Evolutionary conservation across 78 protist genomes (phyloP), one percentile per base, ranked within the genome.

Genomic region (Pigoraptor vietnamica): DNA sequence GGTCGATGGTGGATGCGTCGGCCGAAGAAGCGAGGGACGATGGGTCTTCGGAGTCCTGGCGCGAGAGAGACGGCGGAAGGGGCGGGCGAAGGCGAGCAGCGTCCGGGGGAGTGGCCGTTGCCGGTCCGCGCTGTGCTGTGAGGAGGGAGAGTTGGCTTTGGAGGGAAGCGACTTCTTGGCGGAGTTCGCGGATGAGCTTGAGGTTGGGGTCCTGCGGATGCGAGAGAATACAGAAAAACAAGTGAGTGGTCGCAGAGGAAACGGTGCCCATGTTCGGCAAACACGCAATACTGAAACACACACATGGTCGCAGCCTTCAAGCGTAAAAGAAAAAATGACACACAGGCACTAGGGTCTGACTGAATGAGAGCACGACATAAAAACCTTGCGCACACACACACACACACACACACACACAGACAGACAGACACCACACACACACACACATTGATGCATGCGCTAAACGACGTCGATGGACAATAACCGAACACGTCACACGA

Each of bases 151-250:
- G 67, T 48, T 48, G 67, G 14, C 67, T 79, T 25, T 79, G 21
- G 34, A 79, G 84, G 34, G 1, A 25, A 21, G 84, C 84, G 24
- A 89, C 25, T 48, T 95, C 97, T 24, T 40, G 90, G 67, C 93
- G 92, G 25, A 92, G 92, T 35, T 95, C 97, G 81, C 97, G 90
- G 84, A 95, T 92, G 19, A 92, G 40, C 82, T 88, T 88, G 0
- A 91, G 90, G 86, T 95, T 93, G 23, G 96, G 93, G 90, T 88
- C 90, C 90, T 83, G 38, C 1, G 1, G 24, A 6, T 23, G 84
- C 1, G 33, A 6, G 29, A 79, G 29, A 79, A 24, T 6, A 1
- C 35, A 25, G 33, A 79, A 35, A 81, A 81, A 2, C 36, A 29
- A 2, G 84, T 29, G n/a, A 21, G 19, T 48, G 67, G 67, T 19